These are phyloP conservation scores for Gracilariopsis chorda DNA, from an alignment of 23 red algal genomes.

Conservation along the genomic window DNA sequence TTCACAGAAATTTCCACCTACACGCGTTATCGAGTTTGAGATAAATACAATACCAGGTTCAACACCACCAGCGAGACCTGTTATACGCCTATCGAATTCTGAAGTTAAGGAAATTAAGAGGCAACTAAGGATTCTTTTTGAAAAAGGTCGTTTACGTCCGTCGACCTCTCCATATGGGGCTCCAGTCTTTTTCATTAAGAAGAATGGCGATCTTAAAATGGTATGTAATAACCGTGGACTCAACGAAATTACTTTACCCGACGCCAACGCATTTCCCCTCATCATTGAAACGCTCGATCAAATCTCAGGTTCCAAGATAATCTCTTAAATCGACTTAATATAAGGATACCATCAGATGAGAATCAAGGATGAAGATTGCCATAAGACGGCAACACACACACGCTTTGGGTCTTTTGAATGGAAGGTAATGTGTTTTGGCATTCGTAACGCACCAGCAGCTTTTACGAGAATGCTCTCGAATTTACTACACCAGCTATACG, in stretches of 20 bases:
- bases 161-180: conserved; percentile 4
- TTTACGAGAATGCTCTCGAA: conserved; percentile 12
- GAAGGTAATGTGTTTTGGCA: conserved; percentile 13
- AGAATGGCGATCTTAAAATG: conserved; percentile 14
- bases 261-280: conserved; percentile 12
- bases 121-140: neutral
- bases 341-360: conserved; percentile 37
- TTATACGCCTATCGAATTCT: conserved; percentile 4
- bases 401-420: conserved; percentile 57
- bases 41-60: neutral
- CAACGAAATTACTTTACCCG: conserved; percentile 25
- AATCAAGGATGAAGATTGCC: neutral
- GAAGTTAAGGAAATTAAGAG: neutral
- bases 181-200: neutral
- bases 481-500: neutral
- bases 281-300: conserved; percentile 49
- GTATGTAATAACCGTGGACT: conserved; percentile 25
- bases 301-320: conserved; percentile 8
- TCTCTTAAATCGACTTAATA: conserved; percentile 25
- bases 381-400: conserved; percentile 5
- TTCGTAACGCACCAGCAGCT: conserved; percentile 23
- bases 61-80: neutral
- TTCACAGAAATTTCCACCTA: neutral
- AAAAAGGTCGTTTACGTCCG: neutral
- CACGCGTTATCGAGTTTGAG: neutral